Base-by-base conservation (phyloP, 208 protist species). In the Trypanosoma caninum region DNA sequence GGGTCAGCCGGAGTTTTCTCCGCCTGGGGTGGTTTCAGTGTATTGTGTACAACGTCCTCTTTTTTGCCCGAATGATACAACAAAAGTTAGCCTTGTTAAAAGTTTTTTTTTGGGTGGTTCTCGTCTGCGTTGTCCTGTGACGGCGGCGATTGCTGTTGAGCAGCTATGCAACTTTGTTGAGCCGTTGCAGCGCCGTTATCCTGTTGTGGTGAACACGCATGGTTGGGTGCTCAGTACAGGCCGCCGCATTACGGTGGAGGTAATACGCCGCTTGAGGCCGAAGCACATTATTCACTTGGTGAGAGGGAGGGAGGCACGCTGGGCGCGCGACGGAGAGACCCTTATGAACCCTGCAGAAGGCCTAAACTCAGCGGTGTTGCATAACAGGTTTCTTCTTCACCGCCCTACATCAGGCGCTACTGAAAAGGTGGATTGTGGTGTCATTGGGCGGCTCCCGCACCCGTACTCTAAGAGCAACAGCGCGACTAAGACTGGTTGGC, bases 161-260 rank as follows among this genome's bases (percentile, higher is more conserved):
- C 46, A 66, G 8, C 30, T 93, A 7, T 85, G 78, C 37, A 68
- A 35, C 16, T 52, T 81, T 41, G 74, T 74, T 2, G 37, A 20
- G 10, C 34, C 27, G 4, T 25, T 89, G 3, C 72, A 73, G 50
- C 23, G 40, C 20, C 68, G 45, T 8, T 70, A 82, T 48, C 83
- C 85, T 10, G 76, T 97, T 4, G 82, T 97, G 13, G 73, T 95
- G 33, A 95, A 95, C 74, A 97, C 88, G 40, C 91, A 97, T 58
- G 91, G 91, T 14, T 97, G 91, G 89, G 82, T 93, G 34, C 70
- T 92, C 40, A 76, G 82, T 48, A 91, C 85, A 10, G 91, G 91
- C 0, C 80, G 87, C 0, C 75, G 91, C 11, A 72, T 78, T 6
- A 86, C 87, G 23, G 72, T 89, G 11, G 86, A 95, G 74, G 72